Conservation (phyloP, 2,329 filamentous ascomycete species). For the Phialemonium atrogriseum region DNA sequence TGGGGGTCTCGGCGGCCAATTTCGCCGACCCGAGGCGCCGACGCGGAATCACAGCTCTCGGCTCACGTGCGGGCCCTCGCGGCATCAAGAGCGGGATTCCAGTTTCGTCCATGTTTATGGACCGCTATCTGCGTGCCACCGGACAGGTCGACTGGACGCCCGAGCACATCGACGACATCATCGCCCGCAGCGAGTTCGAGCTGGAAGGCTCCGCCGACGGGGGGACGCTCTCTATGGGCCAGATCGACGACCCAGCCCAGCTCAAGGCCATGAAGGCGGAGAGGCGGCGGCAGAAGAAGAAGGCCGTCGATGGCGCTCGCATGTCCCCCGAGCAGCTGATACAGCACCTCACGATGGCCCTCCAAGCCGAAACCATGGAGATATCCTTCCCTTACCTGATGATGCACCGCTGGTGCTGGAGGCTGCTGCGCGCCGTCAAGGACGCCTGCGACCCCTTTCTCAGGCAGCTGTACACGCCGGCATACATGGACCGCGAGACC, state of each 20-base stretch:
- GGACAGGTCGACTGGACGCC: conserved; percentile 20
- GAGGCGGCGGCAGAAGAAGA: conserved; percentile 8
- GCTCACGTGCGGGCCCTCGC: conserved; percentile 20
- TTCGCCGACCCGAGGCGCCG: no score
- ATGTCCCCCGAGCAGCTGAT: conserved; percentile 22
- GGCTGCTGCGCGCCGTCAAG: conserved; percentile 23
- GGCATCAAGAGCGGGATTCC: conserved; percentile 19
- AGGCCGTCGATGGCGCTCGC: no score
- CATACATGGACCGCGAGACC: conserved; percentile 27
- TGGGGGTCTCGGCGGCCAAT: conserved; percentile 30
- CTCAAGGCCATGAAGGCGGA: conserved; percentile 8
- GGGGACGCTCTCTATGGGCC: conserved; percentile 5
- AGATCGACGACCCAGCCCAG: conserved; percentile 13
- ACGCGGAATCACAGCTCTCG: no score
- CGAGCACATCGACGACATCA: conserved; percentile 25
- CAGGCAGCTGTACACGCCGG: conserved; percentile 20
- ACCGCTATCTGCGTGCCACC: conserved; percentile 17
- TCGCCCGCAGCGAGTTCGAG: conserved; percentile 21
- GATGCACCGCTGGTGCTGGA: conserved; percentile 32
- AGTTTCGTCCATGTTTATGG: conserved; percentile 27
- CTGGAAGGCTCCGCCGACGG: conserved; percentile 11
- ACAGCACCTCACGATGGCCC: conserved; percentile 18
- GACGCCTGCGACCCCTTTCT: conserved; percentile 22
- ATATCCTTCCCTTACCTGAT: conserved; percentile 30
- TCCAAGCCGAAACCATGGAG: conserved; percentile 27